Base-by-base conservation (phyloP, 805 yeast species). In the Spathaspora sp. region DNA sequence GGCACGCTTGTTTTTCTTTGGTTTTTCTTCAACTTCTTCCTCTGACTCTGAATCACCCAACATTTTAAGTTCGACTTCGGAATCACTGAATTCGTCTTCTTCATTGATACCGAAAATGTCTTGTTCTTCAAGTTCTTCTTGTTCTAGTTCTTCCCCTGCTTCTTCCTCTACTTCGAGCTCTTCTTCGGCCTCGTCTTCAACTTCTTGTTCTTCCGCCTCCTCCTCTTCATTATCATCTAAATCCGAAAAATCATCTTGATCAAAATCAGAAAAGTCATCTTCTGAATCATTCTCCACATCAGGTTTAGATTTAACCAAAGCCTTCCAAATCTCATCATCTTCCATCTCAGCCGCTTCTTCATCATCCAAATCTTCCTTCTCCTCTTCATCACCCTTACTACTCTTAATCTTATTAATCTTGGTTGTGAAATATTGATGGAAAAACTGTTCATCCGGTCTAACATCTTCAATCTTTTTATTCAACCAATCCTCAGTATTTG, bases 361-460 rank as follows among this genome's bases (percentile, higher is more conserved):
- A 44, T 75, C 78, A 42, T 70, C 72, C 23, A 52, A 60, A 16
- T 56, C 42, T 32, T 46, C 54, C 5, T 55, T 59, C 2, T 35
- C 18, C 3, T 54, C 60, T 43, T 64, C 76, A 28, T 68, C 76
- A 23, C 58, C 60, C 56, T 52, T 60, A 48, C 56, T 57, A 38
- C 52, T 48, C 54, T 62, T 61, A 26, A 70, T 51, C 56, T 75
- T 70, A 50, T 65, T 61, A 58, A 80, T 80, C 64, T 86, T 86
- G 23, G 79, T 75, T 18, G 82, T 75, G 71, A 92, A 92, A 72
- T 89, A 92, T 65, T 89, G 90, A 67, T 85, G 83, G 79, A 89
- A 90, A 73, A 93, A 93, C 62, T 79, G 74, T 67, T 93, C 99
- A 56, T 90, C 96, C 1, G 96, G 97, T 54, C 80, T 87, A 51